These are phyloP conservation scores for Aspergillus campestris DNA, from an alignment of 495 filamentous ascomycete genomes.

Conservation along the genomic window DNA sequence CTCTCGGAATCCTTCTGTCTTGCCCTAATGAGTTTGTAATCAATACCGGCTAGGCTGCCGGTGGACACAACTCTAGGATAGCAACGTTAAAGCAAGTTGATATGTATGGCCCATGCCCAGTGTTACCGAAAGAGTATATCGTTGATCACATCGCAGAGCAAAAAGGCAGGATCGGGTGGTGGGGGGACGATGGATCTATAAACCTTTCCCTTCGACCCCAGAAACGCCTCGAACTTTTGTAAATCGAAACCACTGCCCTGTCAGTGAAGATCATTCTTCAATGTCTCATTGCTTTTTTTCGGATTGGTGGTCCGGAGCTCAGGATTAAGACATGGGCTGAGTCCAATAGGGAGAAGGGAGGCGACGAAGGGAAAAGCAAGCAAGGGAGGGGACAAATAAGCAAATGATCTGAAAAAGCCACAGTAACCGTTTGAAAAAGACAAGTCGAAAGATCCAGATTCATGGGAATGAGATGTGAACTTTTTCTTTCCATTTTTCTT, in stretches of 20 bases:
- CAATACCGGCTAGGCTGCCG: not conserved
- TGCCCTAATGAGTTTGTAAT: no score
- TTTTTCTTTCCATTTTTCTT: constrained; percentile 1
- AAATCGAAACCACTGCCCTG: constrained; percentile 2
- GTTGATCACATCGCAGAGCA: not conserved
- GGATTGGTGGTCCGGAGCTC: constrained; percentile 12
- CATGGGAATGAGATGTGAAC: no score
- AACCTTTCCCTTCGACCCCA: constrained; percentile 2
- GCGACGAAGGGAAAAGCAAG: constrained; percentile 13
- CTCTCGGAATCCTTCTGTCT: no score
- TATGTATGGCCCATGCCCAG: no score
- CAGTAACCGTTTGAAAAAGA: not conserved
- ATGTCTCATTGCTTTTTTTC: constrained; percentile 18
- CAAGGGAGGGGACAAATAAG: constrained; percentile 15
- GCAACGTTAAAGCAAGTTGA: not conserved
- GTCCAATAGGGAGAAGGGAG: constrained; percentile 13
- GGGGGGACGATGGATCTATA: constrained; percentile 9
- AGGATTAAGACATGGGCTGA: constrained; percentile 12
- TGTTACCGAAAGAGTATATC: not conserved
- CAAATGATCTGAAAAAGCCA: constrained; percentile 11
- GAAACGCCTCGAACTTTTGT: constrained; percentile 3
- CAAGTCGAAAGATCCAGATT: constrained; percentile 1
- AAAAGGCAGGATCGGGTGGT: not conserved
- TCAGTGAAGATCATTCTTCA: constrained; percentile 12
- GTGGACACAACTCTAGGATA: not conserved